phyloP scores from a whole-genome alignment of 257 asterid species.

The Solanum dulcamara region DNA sequence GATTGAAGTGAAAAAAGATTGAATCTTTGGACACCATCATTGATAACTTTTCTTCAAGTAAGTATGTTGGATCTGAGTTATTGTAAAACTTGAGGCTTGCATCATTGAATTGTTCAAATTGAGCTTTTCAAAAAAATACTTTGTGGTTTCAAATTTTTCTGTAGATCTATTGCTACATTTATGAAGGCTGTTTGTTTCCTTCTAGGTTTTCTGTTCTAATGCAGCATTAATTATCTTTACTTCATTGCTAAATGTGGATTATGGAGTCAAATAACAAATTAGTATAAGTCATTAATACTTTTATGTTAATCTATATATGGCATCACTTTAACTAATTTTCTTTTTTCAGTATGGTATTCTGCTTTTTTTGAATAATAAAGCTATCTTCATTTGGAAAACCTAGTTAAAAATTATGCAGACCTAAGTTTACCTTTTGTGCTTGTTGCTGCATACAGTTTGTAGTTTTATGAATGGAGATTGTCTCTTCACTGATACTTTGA shows the following conservation, averaged over 20 bases:
- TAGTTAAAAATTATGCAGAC: not conserved
- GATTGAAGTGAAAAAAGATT: slow-evolving; percentile 8
- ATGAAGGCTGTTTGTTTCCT: slow-evolving; percentile 2
- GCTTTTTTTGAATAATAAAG: not conserved
- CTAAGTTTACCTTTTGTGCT: not conserved
- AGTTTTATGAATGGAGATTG: not conserved
- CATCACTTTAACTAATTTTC: not conserved
- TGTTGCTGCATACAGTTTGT: not conserved
- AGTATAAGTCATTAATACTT: not conserved
- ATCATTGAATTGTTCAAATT: slow-evolving; percentile 4
- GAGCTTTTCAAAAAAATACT: not conserved
- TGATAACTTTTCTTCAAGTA: slow-evolving; percentile 22
- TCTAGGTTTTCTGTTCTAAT: slow-evolving; percentile 8
- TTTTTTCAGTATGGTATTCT: not conserved
- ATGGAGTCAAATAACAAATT: not conserved
- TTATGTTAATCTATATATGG: not conserved
- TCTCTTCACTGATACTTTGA: not conserved
- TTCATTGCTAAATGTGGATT: not conserved
- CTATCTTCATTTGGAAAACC: not conserved
- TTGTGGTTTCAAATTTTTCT: not conserved
- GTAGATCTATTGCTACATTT: slow-evolving; percentile 38
- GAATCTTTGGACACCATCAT: slow-evolving; percentile 10
- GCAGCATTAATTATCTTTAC: not conserved
- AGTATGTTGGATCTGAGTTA: slow-evolving; percentile 61
- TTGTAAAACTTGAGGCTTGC: not conserved